phyloP scores from a whole-genome alignment of 1,139 yeast species.

The Kluyveromyces marxianus region DNA sequence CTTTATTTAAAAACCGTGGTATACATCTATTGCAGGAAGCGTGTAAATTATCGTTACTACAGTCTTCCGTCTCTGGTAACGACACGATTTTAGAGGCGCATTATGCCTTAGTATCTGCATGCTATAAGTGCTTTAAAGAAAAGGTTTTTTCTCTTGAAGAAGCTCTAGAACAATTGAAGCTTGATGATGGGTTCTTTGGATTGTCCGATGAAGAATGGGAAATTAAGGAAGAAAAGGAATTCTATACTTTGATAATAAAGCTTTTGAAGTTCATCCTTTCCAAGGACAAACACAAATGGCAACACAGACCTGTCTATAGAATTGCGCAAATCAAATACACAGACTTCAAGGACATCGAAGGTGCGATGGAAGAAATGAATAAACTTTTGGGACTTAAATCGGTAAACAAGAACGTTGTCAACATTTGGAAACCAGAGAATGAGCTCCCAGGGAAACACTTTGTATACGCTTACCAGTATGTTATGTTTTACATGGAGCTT shows the following conservation, averaged over 20 bases:
- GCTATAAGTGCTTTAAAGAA: slow-evolving; percentile 47
- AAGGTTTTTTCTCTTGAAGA: slow-evolving; percentile 31
- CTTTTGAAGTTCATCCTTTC: slow-evolving; percentile 37
- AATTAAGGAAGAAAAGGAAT: slow-evolving; percentile 11
- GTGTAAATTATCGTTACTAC: slow-evolving; percentile 36
- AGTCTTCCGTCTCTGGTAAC: slow-evolving; percentile 33
- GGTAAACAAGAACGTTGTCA: slow-evolving; percentile 63
- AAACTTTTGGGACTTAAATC: slow-evolving; percentile 58
- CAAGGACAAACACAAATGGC: slow-evolving; percentile 84
- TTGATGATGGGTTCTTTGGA: slow-evolving; percentile 31
- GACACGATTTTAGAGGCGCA: slow-evolving; percentile 69
- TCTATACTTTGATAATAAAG: slow-evolving; percentile 31
- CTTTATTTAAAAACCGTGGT: slow-evolving; percentile 27
- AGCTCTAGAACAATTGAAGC: slow-evolving; percentile 37
- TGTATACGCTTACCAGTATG: slow-evolving; percentile 65
- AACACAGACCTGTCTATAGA: slow-evolving; percentile 74
- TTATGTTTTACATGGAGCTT: slow-evolving; percentile 53
- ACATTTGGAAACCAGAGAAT: slow-evolving; percentile 87
- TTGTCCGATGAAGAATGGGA: slow-evolving; percentile 19
- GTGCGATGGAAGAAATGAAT: slow-evolving; percentile 60
- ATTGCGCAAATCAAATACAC: slow-evolving; percentile 58
- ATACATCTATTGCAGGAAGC: slow-evolving; percentile 38
- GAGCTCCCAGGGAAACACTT: slow-evolving; percentile 95
- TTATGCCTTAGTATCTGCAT: slow-evolving; percentile 51
- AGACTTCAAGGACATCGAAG: slow-evolving; percentile 43